Base-by-base conservation (phyloP, 2,329 filamentous ascomycete species). In the Fusarium siculi region DNA sequence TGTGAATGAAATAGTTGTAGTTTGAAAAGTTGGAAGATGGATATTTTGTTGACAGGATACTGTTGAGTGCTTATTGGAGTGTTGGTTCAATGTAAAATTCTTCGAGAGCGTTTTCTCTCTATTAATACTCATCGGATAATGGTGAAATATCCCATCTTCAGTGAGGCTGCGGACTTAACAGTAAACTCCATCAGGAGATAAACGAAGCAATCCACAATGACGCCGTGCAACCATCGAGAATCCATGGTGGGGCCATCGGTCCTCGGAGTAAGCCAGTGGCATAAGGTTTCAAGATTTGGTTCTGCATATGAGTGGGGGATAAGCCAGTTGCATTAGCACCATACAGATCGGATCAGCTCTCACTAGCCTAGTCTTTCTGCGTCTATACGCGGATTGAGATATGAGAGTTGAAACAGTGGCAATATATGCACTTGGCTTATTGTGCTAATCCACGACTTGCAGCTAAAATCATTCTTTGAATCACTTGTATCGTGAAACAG, bases 61-160 rank as follows among this genome's bases (percentile, higher is more conserved):
- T 14, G n/a, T 4, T 23, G 16, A 19, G 8, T 9, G 12, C 3
- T 50, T 19, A 2, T 6, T 34, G 4, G 8, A 50, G 11, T 9
- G n/a, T 19, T 14, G 11, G 2, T 32, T 32, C 16, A 15, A 19
- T 9, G 8, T 0, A 5, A 10, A 7, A 2, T 9, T 34, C 4
- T 5, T 7, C 4, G 7, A 9, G 21, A 9, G 28, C 21, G 4
- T 14, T 23, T 4, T 2, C 46, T 49, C 21, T 18, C 19, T 53
- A 39, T 39, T n/a, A 53, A 53, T 53, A 28, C 23, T 53, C 18
- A 21, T 50, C 46, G 7, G 6, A n/a, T 1, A 0, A 18, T 18
- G 8, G 9, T 43, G 2, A 18, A 23, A 16, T 42, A 0, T 8
- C n/a, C 15, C n/a, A 18, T 43, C 9, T 11, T 43, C 42, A 18